Evolutionary conservation across 371 early-diverging fungal species (phyloP), one percentile per base, ranked within the genome.

Genomic region (Mucor piriformis): DNA sequence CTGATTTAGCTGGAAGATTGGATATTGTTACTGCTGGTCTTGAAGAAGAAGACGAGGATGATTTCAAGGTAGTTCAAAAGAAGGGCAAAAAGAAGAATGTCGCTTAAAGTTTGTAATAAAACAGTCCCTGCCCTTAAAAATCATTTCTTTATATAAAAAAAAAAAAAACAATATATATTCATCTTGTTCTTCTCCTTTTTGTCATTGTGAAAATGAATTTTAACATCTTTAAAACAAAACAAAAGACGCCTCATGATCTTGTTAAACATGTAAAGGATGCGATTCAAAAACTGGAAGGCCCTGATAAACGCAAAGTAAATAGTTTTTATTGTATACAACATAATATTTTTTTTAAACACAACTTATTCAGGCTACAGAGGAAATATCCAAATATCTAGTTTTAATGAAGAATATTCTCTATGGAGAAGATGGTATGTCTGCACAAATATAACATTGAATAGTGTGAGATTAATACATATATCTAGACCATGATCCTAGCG

Each of bases 401-500:
- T 74, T 86, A 32, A 95, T 97, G 91, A 95, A 95, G 72, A 86
- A 80, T 50, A 93, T 97, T 51, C 83, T 98, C 35, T 94, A 92
- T 67, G 97, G 97, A 34, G 94, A 94, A 70, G 92, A 91, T 37
- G 95, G 94, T 80, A 80, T 66, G 75, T 16, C 33, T 33, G 32
- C 16, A 12, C 18, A 7, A 24, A 11, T 16, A 20, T 7, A 8
- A 8, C 18, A 44, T 21, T 21, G 1, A 18, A 44, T 18, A 7
- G 4, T 24, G 10, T 23, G 5, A 51, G 35, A 50, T 38, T 61
- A 38, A 66, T 32, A 32, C 16, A 16, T 25, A 16, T 44, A 44
- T 20, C 57, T 75, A 92, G 95, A 93, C 52, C 84, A 74, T 57
- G 97, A 97, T 43, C 94, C 95, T 25, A 83, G 84, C 11, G 93